Evolutionary conservation across 78 protist species (phyloP), one percentile per base, ranked within the genome.

Genomic region (Planoprotostelium fungivorum): DNA sequence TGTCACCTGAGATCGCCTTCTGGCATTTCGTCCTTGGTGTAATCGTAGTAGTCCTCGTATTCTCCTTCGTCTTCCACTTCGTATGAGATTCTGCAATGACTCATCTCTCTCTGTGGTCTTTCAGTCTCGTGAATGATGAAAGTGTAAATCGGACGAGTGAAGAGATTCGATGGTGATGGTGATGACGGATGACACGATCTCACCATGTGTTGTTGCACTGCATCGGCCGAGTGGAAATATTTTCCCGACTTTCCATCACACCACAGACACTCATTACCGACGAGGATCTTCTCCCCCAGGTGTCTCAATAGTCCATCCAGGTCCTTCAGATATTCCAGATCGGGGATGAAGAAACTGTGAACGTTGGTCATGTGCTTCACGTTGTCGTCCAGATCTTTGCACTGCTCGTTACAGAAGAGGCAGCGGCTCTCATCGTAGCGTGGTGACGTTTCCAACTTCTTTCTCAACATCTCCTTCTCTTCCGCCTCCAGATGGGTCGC

Each of bases 291-390:
- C 83, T 92, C 96, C 10, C 87, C 86, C 34, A 95, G 83, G 88
- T 93, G 95, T 38, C 89, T 63, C 16, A 97, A 0, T 1, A 95
- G 34, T 31, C 98, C 98, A 85, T 84, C 88, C 51, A 94, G 63
- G 88, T 97, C 98, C 10, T 85, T 35, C 28, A 95, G 38, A 63
- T 91, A 95, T 84, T 97, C 96, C 1, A 94, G n/a, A 87, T 97
- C 96, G 28, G 98, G 98, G 1, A 97, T 93, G 73, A 92, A 97
- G 94, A 97, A 97, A 86, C 96, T 88, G 63, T 97, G 98, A 16
- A 0, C 51, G 31, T 34, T 84, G 1, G 95, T 87, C 97, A 97
- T 97, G 90, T 97, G 97, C 29, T 90, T 90, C 29, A 95, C 38
- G 87, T 93, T 94, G 63, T 88, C 88, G 37, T 51, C 9, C 73